phyloP scores from a whole-genome alignment of 1,284 basidiomycete genomes.

The Volvariella surrecta region DNA sequence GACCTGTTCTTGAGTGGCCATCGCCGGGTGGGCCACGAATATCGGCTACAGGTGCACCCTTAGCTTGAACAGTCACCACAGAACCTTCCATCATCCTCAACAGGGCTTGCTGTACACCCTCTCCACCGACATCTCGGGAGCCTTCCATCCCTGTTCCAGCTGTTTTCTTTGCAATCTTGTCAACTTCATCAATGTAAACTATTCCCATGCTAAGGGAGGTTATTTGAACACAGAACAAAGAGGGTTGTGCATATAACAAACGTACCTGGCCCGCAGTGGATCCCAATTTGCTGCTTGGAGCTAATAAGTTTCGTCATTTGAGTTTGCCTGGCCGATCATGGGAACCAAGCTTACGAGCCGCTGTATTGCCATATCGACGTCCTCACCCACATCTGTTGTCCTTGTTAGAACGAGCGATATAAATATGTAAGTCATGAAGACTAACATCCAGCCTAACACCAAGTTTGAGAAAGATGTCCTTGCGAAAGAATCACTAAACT shows the following conservation, averaged over 20 bases:
- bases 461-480: constrained; percentile 4
- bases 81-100: constrained; percentile 93
- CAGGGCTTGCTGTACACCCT: constrained; percentile 92
- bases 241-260: constrained; percentile 1
- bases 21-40: constrained; percentile 32
- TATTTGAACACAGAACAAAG: background rate
- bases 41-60: constrained; percentile 43
- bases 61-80: constrained; percentile 71
- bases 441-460: constrained; percentile 67
- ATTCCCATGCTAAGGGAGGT: constrained; percentile 65
- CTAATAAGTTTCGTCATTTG: constrained; percentile 22
- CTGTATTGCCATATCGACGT: constrained; percentile 86
- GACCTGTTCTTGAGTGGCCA: constrained; percentile 37
- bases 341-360: constrained; percentile 47
- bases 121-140: constrained; percentile 88
- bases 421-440: constrained; percentile 12
- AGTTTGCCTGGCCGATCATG: background rate
- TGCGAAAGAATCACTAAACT: constrained; percentile 1
- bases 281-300: constrained; percentile 85
- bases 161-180: constrained; percentile 80
- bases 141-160: constrained; percentile 56
- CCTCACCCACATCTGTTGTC: constrained; percentile 80
- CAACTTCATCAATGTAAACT: constrained; percentile 93
- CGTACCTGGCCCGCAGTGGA: constrained; percentile 67
- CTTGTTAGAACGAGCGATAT: background rate